Base-by-base conservation (phyloP, 768 basidiomycete species). In the Omphalotus guepiniiformis region DNA sequence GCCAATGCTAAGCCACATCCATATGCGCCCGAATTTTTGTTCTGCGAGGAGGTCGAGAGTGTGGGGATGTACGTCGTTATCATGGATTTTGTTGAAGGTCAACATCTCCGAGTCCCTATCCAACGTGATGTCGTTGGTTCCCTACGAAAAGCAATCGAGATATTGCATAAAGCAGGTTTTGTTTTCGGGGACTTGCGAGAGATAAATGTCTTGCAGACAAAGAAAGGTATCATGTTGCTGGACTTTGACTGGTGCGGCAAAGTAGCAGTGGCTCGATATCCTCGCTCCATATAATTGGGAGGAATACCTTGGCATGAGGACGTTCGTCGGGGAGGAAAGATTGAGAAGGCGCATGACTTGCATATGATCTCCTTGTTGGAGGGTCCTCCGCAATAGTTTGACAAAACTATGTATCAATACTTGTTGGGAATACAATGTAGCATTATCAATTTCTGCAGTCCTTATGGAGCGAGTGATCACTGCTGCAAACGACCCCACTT, bases 211-310 rank as follows among this genome's bases (percentile, higher is more conserved):
- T 21, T 56, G 45, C 27, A 38, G 8, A 11, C 25, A 22, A 23
- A 47, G 19, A 44, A 45, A 16, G 44, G 39, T 6, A 13, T 51
- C 25, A 32, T 53, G 49, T 48, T 59, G 2, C 32, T 59, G n/a
- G 58, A 59, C 38, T 59, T 59, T 46, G 58, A 59, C 30, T 57
- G 58, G 58, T 55, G 58, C 34, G 56, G 58, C 9, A 32, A 34
- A 27, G 53, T 38, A 5, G 53, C 52, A 13, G 22, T 39, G 44
- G 55, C 44, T 26, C 36, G 43, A 6, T 59, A 59, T 46, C 55
- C 56, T 11, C 46, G 38, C 34, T 1, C n/a, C 16, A 29, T n/a
- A n/a, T n/a, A n/a, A n/a, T n/a, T n/a, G n/a, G n/a, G n/a, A n/a
- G n/a, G n/a, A n/a, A n/a, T n/a, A n/a, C n/a, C n/a, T n/a, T n/a